A percentile compares a stretch with the other conserved stretches of the same genome.
Conservation (phyloP, 164 flowering plant species). For the Dillenia suffruticosa region DNA sequence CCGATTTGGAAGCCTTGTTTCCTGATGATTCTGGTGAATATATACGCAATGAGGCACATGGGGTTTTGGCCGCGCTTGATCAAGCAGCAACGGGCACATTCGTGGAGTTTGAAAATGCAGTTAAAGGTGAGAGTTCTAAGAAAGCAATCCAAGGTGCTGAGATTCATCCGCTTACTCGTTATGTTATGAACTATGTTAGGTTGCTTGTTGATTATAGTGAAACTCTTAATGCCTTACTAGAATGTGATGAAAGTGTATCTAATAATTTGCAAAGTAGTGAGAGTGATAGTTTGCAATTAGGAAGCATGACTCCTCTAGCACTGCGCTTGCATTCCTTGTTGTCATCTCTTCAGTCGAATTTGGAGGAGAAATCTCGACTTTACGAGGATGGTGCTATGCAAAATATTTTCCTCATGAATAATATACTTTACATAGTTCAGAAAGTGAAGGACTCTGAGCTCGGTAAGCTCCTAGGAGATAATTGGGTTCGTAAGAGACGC, state of each 20-base stretch:
- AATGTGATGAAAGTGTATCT: slow-evolving; percentile 13
- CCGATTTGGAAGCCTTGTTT: slow-evolving; percentile 45
- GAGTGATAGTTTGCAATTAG: slow-evolving; percentile 21
- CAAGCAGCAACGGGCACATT: slow-evolving; percentile 72
- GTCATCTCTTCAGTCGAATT: slow-evolving; percentile 56
- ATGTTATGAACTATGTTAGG: slow-evolving; percentile 83
- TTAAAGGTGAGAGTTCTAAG: slow-evolving; percentile 49
- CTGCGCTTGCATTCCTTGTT: slow-evolving; percentile 39
- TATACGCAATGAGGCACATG: slow-evolving; percentile 48
- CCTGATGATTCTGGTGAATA: slow-evolving; percentile 37
- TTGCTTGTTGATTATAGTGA: slow-evolving; percentile 69
- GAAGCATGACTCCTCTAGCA: slow-evolving; percentile 35
- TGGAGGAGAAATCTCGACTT: slow-evolving; percentile 68
- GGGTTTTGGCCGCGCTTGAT: slow-evolving; percentile 49
- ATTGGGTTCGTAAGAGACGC: slow-evolving; percentile 73
- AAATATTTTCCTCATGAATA: slow-evolving; percentile 77
- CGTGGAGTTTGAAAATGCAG: slow-evolving; percentile 74
- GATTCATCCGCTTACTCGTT: slow-evolving; percentile 70
- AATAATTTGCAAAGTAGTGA: slow-evolving; percentile 14
- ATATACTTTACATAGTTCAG: slow-evolving; percentile 71
- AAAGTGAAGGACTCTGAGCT: slow-evolving; percentile 89
- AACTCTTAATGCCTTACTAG: slow-evolving; percentile 54
- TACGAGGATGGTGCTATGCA: slow-evolving; percentile 77
- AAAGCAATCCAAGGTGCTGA: slow-evolving; percentile 62
- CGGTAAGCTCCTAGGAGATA: slow-evolving; percentile 62